Evolutionary conservation across 2,329 filamentous ascomycete species (phyloP), one percentile per base, ranked within the genome.

Genomic region (Fusarium liriodendri): DNA sequence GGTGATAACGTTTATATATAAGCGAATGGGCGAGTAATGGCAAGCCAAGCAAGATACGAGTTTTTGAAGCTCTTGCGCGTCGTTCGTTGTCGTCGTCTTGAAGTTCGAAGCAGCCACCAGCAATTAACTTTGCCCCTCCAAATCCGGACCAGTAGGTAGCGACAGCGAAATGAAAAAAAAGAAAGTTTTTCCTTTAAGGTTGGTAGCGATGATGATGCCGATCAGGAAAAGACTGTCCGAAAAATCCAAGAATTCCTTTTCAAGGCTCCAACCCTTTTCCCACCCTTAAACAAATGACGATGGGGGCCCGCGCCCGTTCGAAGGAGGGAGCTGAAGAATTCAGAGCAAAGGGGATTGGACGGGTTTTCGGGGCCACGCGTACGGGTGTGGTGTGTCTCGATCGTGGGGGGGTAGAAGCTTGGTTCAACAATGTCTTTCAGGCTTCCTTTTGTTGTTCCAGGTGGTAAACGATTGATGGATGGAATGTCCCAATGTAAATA

Each of bases 81-180:
- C 40, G 64, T 32, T 32, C 9, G 42, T 47, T 54, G 71, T 54
- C 55, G 38, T 62, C 14, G 38, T 33, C 64, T 50, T 55, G 62
- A 74, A 38, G 45, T 13, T 35, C 13, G 11, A 65, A 54, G 38
- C 32, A 40, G 62, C 37, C 20, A n/a, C 50, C 27, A 57, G 29
- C 33, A 62, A 74, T 72, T 61, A 69, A 66, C 45, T 64, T 69
- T 62, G 61, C 45, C 38, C 38, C 33, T 62, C 45, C 42, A 71
- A 35, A 25, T 32, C 59, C 62, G 57, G 35, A 73, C 66, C 60
- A 65, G 67, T 72, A 74, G 62, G 67, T 72, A 74, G 62, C 71
- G 68, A 72, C 69, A 42, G 70, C 18, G 61, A 8, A 71, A 32
- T 20, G n/a, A 29, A 32, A 55, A 55, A 52, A 32, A 54, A 38